phyloP scores from a whole-genome alignment of 2,329 filamentous ascomycete species.

The Penicillium psychrosexuale region DNA sequence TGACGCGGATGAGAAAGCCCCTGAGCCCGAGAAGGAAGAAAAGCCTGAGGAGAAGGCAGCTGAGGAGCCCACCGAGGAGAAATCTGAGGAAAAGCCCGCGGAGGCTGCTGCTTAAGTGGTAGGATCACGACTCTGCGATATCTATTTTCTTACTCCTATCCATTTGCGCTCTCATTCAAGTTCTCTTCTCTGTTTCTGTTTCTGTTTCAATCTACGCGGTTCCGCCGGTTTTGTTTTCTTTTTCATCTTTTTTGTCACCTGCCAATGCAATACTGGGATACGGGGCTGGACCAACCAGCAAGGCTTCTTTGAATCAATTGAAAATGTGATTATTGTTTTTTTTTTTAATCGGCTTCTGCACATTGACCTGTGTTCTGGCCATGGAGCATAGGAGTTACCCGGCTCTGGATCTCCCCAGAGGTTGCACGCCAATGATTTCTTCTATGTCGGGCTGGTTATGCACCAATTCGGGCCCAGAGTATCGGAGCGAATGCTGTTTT shows the following conservation, averaged over 20 bases:
- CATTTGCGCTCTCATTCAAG: conserved; percentile 17
- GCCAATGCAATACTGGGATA: conserved; percentile 15
- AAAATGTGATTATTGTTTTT: conserved; percentile 13
- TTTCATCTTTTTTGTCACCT: conserved; percentile 5
- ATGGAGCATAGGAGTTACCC: not conserved
- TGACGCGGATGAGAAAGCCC: conserved; percentile 38
- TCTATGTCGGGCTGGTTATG: not conserved
- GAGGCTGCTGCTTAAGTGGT: conserved; percentile 26
- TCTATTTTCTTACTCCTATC: conserved; percentile 3
- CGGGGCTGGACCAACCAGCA: conserved; percentile 10
- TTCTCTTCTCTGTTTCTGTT: conserved; percentile 15
- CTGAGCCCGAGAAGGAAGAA: conserved; percentile 33
- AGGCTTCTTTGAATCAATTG: conserved; percentile 12
- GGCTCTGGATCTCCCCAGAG: not conserved
- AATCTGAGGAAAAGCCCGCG: conserved; percentile 26
- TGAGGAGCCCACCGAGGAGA: conserved; percentile 27
- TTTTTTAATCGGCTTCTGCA: not conserved
- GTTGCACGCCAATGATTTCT: not conserved
- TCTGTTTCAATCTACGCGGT: conserved; percentile 7
- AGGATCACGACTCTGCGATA: conserved; percentile 6
- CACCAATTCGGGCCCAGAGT: not conserved
- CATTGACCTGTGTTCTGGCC: not conserved
- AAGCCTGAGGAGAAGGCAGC: conserved; percentile 16
- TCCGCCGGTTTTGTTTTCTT: conserved; percentile 4
- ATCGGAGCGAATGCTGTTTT: not conserved